A percentile compares a stretch with the other conserved stretches of the same genome.
These are phyloP conservation scores for Leucosporidium creatinivorum DNA, from an alignment of 768 basidiomycete species.

Conservation along the genomic window DNA sequence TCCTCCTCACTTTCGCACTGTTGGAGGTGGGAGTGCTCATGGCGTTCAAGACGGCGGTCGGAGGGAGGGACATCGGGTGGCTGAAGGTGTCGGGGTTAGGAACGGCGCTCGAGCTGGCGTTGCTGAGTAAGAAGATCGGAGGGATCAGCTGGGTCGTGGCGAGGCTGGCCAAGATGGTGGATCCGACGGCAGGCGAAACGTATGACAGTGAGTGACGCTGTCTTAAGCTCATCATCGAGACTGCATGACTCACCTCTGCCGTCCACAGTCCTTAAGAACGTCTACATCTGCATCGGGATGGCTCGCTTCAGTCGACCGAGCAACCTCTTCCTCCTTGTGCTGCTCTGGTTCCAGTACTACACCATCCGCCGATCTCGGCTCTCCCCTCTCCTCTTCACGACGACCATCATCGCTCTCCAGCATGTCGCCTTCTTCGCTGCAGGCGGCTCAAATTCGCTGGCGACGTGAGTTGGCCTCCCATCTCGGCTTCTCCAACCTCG, in stretches of 20 bases:
- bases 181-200: background rate
- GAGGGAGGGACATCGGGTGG: background rate
- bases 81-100: background rate
- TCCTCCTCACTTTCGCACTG: background rate
- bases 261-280: background rate
- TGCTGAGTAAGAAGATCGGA: background rate
- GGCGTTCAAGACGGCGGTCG: background rate
- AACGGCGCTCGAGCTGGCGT: background rate
- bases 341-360: conserved; percentile 6
- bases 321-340: conserved; percentile 11
- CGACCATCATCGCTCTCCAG: conserved; percentile 3
- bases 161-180: background rate
- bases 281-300: conserved; percentile 5
- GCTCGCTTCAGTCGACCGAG: conserved; percentile 2
- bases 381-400: conserved; percentile 8
- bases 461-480: conserved; percentile 26
- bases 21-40: background rate
- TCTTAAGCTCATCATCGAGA: background rate
- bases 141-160: background rate
- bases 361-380: background rate
- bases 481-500: too few species aligned
- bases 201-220: background rate
- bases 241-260: too few species aligned
- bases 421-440: conserved; percentile 15
- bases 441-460: conserved; percentile 25